Evolutionary conservation across 179 eudicot genomes (phyloP).

Genomic region (Heliamphora pulchella): DNA sequence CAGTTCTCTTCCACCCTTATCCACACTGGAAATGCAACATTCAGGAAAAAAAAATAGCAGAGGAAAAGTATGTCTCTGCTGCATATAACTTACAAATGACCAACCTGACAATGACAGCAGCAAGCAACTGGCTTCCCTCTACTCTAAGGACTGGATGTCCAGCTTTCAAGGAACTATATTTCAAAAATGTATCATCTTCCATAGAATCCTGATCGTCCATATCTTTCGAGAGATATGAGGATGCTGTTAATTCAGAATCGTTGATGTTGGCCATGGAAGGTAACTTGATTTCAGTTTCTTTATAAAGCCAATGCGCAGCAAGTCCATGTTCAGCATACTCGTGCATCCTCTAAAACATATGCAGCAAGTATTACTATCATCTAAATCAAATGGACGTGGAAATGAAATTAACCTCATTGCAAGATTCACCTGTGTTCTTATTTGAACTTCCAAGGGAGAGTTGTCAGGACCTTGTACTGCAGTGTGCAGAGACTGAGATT

Average conservation of each 20-base stretch:
- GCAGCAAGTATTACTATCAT: not conserved
- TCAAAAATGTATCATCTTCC: conserved; percentile 36
- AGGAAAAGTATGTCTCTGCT: not conserved
- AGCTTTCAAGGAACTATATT: conserved; percentile 51
- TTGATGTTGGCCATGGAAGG: conserved; percentile 28
- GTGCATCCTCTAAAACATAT: conserved; percentile 67
- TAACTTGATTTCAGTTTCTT: conserved; percentile 57
- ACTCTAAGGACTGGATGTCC: conserved; percentile 91
- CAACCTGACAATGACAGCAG: conserved; percentile 84
- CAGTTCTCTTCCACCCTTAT: conserved; percentile 72
- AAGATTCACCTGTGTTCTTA: conserved; percentile 72
- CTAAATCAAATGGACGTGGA: conserved; percentile 15
- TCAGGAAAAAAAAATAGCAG: not conserved
- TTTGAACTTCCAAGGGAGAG: conserved; percentile 87
- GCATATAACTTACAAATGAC: conserved; percentile 9
- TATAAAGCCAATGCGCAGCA: conserved; percentile 99
- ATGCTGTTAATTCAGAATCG: conserved; percentile 34
- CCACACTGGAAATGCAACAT: conserved; percentile 53
- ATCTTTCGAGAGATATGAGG: conserved; percentile 41
- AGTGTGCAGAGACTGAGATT: conserved; percentile 88
- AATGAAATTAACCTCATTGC: conserved; percentile 11
- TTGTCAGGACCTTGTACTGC: conserved; percentile 83
- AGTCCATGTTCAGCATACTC: conserved; percentile 92
- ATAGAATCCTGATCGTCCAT: conserved; percentile 40
- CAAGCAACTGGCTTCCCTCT: conserved; percentile 88